Base-by-base conservation (phyloP, 1,284 basidiomycete species). In the Apiotrichum gamsii region DNA sequence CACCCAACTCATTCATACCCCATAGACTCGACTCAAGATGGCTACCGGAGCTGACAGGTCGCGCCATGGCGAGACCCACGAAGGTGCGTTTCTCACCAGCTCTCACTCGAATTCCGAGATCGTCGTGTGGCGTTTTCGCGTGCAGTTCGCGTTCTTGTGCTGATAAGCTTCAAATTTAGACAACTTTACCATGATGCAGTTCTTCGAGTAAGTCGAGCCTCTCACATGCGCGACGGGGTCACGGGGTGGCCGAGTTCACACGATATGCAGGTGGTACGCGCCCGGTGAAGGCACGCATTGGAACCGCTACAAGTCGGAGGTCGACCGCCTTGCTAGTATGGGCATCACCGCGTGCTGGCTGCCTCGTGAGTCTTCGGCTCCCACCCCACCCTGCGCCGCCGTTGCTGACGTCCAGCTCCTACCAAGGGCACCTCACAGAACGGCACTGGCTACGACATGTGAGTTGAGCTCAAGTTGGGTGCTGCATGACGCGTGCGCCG, bases 311-410 rank as follows among this genome's bases (percentile, higher is more conserved):
- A 81, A 85, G 60, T 63, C 65, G 9, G 83, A 91, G 61, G 74
- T 85, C 15, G 81, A 85, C 21, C 73, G 71, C 29, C 78, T 96
- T 19, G 80, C 80, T 8, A 76, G 80, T 28, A 78, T 90, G 61
- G 93, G 91, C 20, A 80, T 94, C 60, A 93, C 90, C 0, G 91
- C 76, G 79, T 52, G 88, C 81, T 80, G 78, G 79, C 52, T 78
- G 20, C 75, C 77, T 45, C 76, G 74, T 75, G 33, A 42, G 70
- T 63, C 4, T 6, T 11, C 4, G 14, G n/a, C n/a, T n/a, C n/a
- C n/a, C n/a, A n/a, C n/a, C n/a, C n/a, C n/a, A n/a, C n/a, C n/a
- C n/a, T n/a, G n/a, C n/a, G n/a, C n/a, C n/a, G n/a, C n/a, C n/a
- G n/a, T n/a, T n/a, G n/a, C n/a, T n/a, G n/a, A n/a, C n/a, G n/a